A percentile compares a stretch with the other conserved stretches of the same genome.
phyloP scores from a whole-genome alignment of 1,284 basidiomycete species.

The Schizophyllum commune region DNA sequence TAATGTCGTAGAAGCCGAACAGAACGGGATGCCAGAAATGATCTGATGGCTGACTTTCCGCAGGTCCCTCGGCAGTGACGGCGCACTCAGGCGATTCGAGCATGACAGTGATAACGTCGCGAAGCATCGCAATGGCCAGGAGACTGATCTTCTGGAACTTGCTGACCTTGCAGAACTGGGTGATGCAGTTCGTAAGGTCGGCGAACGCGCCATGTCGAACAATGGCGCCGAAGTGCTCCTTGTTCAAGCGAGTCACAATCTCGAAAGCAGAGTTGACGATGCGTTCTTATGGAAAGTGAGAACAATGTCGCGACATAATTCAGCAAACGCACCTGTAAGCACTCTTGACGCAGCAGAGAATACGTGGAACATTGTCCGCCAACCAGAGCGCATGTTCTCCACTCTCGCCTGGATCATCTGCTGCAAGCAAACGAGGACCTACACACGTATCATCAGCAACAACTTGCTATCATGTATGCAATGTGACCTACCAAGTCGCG shows the following conservation, averaged over 20 bases:
- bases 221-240: constrained; percentile 86
- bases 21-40: constrained; percentile 96
- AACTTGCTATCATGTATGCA: not conserved
- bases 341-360: constrained; percentile 95
- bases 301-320: not conserved
- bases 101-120: constrained; percentile 90
- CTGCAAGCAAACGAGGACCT: constrained; percentile 95
- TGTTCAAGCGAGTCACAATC: constrained; percentile 88
- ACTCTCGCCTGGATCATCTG: constrained; percentile 98
- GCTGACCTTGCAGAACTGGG: constrained; percentile 98
- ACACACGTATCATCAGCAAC: constrained; percentile 5
- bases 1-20: constrained; percentile 97
- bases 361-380: constrained; percentile 98
- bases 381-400: constrained; percentile 95
- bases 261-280: constrained; percentile 95
- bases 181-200: constrained; percentile 94
- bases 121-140: constrained; percentile 94
- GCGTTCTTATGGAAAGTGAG: constrained; percentile 50
- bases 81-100: constrained; percentile 75
- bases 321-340: constrained; percentile 60
- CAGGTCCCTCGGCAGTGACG: constrained; percentile 16
- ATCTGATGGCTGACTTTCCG: constrained; percentile 46
- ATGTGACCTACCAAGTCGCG: constrained; percentile 84
- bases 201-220: constrained; percentile 92
- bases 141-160: constrained; percentile 98